These are phyloP conservation scores for Eleusine indica DNA, from an alignment of 176 grass and related monocot species.

Conservation along the genomic window DNA sequence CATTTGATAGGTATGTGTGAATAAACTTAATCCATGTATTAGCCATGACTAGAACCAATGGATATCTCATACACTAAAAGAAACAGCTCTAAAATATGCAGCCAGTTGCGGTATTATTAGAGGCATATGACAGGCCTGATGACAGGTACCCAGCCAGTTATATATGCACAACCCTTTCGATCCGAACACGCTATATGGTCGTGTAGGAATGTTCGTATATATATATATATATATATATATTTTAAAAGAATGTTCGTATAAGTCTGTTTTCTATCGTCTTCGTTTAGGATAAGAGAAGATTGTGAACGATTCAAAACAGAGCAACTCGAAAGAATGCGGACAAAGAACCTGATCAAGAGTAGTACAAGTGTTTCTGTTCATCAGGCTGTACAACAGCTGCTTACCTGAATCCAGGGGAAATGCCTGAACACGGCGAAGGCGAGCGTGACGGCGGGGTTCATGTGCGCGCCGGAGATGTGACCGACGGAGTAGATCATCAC, in stretches of 20 bases:
- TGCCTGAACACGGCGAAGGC: conserved; percentile 84
- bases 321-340: conserved; percentile 8
- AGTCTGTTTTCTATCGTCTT: background rate
- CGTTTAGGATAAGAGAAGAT: background rate
- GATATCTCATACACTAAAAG: background rate
- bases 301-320: background rate
- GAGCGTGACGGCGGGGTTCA: conserved; percentile 97
- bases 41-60: background rate
- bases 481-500: conserved; percentile 98
- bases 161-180: background rate
- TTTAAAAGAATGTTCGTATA: background rate
- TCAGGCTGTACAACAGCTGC: background rate
- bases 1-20: conserved; percentile 32
- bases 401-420: conserved; percentile 95
- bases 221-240: no score
- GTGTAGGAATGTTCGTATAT: background rate
- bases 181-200: conserved; percentile 8
- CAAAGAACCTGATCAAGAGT: background rate
- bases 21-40: background rate
- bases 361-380: background rate
- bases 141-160: background rate
- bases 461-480: conserved; percentile 98
- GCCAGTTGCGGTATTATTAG: background rate
- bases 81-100: conserved; percentile 1
- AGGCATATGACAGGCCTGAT: background rate